Evolutionary conservation across 1,139 yeast species (phyloP).

Genomic region (Hyphopichia buzzinii): DNA sequence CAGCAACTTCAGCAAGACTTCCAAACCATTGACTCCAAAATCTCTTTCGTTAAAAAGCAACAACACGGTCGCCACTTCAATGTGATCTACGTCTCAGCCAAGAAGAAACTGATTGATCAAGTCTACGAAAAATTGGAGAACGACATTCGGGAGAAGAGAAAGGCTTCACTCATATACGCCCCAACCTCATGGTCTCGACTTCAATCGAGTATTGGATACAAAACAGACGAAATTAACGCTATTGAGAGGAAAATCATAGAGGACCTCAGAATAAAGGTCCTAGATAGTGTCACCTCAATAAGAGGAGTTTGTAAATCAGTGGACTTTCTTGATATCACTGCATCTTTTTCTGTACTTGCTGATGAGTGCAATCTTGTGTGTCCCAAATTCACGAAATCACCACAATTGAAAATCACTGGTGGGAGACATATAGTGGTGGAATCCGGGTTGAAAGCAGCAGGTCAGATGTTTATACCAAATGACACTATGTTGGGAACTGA

Average conservation of each 20-base stretch:
- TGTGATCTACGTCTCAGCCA: conserved; percentile 35
- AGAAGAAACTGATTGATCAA: conserved; percentile 24
- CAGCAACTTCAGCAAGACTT: conserved; percentile 18
- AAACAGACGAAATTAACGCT: conserved; percentile 22
- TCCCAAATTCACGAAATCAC: conserved; percentile 58
- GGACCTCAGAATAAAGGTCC: conserved; percentile 36
- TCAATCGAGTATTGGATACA: conserved; percentile 25
- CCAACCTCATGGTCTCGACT: conserved; percentile 33
- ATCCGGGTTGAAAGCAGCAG: conserved; percentile 54
- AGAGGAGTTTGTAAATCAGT: conserved; percentile 45
- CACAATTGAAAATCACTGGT: conserved; percentile 42
- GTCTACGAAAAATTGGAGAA: conserved; percentile 12
- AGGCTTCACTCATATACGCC: conserved; percentile 28
- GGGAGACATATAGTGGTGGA: conserved; percentile 95
- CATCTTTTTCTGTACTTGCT: conserved; percentile 72
- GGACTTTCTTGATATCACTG: conserved; percentile 70
- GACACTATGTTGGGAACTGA: conserved; percentile 39
- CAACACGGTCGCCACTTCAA: conserved; percentile 32
- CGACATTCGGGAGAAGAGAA: conserved; percentile 28
- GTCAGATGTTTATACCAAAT: conserved; percentile 62
- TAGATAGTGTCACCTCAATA: conserved; percentile 38
- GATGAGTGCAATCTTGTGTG: conserved; percentile 60
- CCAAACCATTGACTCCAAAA: conserved; percentile 27
- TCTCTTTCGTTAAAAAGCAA: conserved; percentile 24
- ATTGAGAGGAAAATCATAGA: conserved; percentile 49